Percentiles rank a stretch among this genome's conserved stretches.
Evolutionary conservation across 805 yeast genomes (phyloP).

Genomic region (Dipodascopsis uninucleata): DNA sequence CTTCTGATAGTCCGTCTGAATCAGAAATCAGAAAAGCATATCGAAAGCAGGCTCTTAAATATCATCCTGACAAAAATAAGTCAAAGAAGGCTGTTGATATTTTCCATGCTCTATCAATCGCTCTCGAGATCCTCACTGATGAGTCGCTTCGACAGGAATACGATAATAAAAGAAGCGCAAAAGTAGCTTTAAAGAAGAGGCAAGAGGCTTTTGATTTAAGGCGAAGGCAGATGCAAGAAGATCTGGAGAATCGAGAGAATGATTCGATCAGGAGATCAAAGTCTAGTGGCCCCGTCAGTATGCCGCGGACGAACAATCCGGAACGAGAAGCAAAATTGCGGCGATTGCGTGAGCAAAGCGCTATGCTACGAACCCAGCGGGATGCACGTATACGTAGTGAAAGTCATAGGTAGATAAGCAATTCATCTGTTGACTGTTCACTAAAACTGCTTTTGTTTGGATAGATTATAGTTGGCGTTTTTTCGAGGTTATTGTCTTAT

Average conservation of each 20-base stretch:
- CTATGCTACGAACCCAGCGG: constrained; percentile 13
- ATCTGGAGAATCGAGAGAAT: constrained; percentile 19
- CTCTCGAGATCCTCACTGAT: constrained; percentile 82
- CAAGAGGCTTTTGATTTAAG: constrained; percentile 17
- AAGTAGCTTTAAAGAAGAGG: constrained; percentile 11
- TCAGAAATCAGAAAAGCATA: constrained; percentile 80
- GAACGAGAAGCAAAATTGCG: constrained; percentile 11
- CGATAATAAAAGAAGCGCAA: constrained; percentile 42
- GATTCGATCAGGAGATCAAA: constrained; percentile 6
- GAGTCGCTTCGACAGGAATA: constrained; percentile 78
- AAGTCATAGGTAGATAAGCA: too few relatives aligned
- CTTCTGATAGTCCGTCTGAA: constrained; percentile 59
- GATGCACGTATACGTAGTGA: constrained; percentile 17
- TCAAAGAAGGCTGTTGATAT: constrained; percentile 77
- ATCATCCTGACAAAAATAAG: constrained; percentile 86
- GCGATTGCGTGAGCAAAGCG: constrained; percentile 23
- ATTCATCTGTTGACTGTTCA: too few relatives aligned
- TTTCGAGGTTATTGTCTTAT: too few relatives aligned
- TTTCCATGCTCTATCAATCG: constrained; percentile 93
- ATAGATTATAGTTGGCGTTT: too few relatives aligned
- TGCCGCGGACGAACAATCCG: neutral
- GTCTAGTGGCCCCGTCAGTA: neutral
- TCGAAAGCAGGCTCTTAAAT: constrained; percentile 71
- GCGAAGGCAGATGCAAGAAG: constrained; percentile 21
- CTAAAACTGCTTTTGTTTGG: too few relatives aligned